Base-by-base conservation (phyloP, 139 green algal genomes). In the Tetraselmis striata region DNA sequence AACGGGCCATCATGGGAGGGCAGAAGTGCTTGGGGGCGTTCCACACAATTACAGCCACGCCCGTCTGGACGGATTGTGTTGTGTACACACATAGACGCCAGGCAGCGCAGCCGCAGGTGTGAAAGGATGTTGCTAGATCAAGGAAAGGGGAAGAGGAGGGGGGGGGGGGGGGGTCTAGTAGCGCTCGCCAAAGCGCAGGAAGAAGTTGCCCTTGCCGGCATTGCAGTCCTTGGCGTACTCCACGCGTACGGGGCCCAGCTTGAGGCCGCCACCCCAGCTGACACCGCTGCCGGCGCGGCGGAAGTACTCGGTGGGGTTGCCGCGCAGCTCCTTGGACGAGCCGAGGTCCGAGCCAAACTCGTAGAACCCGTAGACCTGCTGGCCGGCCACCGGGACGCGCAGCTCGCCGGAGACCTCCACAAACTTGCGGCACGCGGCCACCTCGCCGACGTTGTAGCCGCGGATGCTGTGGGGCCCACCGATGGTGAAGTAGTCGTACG, bases 271-370 rank as follows among this genome's bases (percentile, higher is more conserved):
- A 1, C 97, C 97, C n/a, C 89, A 85, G 25, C 83, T 90, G 25
- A 85, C 85, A n/a, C 97, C 96, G 23, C 81, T 84, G 0, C 97
- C 97, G 1, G 92, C 86, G 59, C 95, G 93, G 25, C 94, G 81
- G 90, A 96, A 99, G 82, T 95, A 99, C 83, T 94, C 89, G 0
- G 94, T 98, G 11, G 97, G 97, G 86, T 96, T 98, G 67, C 96
- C 96, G 0, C 79, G 76, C 59, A 95, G 86, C 18, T 92, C 75
- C 75, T 86, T 86, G 2, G 79, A 93, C 81, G 84, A 92, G 29
- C 93, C 91, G 28, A 99, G 89, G 88, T 99, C 97, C 0, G 87
- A 92, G 26, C 88, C 96, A 26, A 87, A 81, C 86, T 99, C 97
- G 2, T 84, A 89, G 84, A 99, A 99, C 1, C 81, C 90, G 84